Conservation (phyloP, 192 early-diverging fungal species). For the Gonapodya prolifera region DNA sequence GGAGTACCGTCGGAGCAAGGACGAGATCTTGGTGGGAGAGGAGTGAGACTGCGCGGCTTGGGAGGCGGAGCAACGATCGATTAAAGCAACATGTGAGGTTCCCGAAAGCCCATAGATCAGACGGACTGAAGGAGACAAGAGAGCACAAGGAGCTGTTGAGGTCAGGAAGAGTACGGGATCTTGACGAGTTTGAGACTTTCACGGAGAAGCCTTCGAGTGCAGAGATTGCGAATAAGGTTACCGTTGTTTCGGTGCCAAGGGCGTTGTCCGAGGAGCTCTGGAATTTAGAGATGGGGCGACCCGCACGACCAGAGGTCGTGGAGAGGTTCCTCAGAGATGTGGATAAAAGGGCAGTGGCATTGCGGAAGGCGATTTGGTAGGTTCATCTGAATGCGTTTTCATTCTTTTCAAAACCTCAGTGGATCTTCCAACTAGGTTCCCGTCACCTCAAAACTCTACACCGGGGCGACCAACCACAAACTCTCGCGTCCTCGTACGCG, state of each 20-base stretch:
- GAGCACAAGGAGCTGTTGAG: not conserved
- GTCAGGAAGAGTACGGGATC: not conserved
- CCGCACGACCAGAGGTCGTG: not conserved
- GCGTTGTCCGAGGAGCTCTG: not conserved
- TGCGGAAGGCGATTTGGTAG: not conserved
- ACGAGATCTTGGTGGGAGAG: not conserved
- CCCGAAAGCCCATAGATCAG: not conserved
- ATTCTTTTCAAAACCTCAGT: too few species aligned
- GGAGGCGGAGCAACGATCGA: not conserved
- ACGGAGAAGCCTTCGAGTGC: not conserved
- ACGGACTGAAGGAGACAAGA: not conserved
- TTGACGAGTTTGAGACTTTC: not conserved
- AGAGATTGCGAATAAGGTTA: not conserved
- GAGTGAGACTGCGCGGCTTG: not conserved
- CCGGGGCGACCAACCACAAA: too few species aligned
- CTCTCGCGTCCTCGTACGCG: too few species aligned
- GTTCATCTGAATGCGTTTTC: too few species aligned
- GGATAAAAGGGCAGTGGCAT: not conserved
- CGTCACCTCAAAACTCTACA: too few species aligned
- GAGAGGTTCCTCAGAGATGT: not conserved
- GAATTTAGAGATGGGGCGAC: not conserved
- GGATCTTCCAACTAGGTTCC: not conserved
- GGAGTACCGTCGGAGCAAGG: not conserved
- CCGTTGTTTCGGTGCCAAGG: not conserved
- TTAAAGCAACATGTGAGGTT: not conserved